Conservation (phyloP, 1,139 yeast species). For the Spathaspora jeffriesii region DNA sequence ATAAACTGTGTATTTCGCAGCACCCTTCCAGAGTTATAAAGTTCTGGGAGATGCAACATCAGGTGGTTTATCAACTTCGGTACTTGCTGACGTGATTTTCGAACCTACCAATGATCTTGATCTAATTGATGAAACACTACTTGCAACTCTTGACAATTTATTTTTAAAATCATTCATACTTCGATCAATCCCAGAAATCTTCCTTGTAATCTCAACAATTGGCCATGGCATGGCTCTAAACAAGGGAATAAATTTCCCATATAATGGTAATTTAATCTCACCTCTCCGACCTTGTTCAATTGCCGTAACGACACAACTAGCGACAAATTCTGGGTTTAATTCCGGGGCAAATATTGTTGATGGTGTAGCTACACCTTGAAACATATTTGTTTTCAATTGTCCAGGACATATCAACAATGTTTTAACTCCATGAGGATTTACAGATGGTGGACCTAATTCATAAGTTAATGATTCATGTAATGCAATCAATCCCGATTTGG, state of each 20-base stretch:
- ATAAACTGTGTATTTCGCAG: no score
- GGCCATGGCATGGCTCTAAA: conserved; percentile 78
- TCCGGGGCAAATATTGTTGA: conserved; percentile 78
- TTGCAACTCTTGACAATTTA: conserved; percentile 15
- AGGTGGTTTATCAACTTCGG: conserved; percentile 1
- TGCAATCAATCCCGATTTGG: conserved; percentile 84
- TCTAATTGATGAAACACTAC: conserved; percentile 19
- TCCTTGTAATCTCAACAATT: conserved; percentile 53
- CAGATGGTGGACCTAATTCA: conserved; percentile 60
- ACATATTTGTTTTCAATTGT: conserved; percentile 74
- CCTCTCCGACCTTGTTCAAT: conserved; percentile 65
- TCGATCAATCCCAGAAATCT: conserved; percentile 62
- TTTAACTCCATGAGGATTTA: conserved; percentile 54
- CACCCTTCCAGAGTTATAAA: no score
- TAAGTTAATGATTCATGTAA: conserved; percentile 80
- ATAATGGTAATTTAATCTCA: conserved; percentile 71
- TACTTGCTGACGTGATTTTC: conserved; percentile 10
- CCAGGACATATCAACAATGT: conserved; percentile 87
- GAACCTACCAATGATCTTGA: conserved; percentile 8
- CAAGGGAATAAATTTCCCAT: conserved; percentile 72
- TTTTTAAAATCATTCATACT: conserved; percentile 45
- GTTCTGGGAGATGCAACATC: neutral
- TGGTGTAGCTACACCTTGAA: conserved; percentile 71
- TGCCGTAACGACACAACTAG: conserved; percentile 55
- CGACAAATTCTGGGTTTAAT: conserved; percentile 66